Conservation (phyloP, 2,329 filamentous ascomycete genomes). For the Paraphoma sp. region DNA sequence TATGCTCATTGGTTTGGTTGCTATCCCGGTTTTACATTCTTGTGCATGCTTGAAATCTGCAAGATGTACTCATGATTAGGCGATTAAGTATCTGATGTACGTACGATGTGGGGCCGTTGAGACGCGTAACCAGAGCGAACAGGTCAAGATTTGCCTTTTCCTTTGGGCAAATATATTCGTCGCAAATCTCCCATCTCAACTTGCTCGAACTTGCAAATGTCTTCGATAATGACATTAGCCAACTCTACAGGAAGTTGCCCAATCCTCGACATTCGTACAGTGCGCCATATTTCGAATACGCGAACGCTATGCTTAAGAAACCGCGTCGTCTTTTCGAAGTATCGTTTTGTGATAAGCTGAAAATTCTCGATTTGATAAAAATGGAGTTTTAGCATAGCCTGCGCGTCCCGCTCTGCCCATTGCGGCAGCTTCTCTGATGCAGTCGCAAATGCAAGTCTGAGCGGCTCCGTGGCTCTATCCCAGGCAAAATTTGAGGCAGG, state of each 20-base stretch:
- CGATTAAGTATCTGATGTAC: too few relatives aligned
- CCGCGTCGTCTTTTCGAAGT: slow-evolving; percentile 11
- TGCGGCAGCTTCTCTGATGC: slow-evolving; percentile 2
- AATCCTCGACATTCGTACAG: slow-evolving; percentile 8
- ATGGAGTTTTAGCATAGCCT: slow-evolving; percentile 1
- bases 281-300: slow-evolving; percentile 18
- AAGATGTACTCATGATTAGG: too few relatives aligned
- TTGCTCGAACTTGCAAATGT: slow-evolving; percentile 11
- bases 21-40: background rate
- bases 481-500: slow-evolving; percentile 2
- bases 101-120: too few relatives aligned
- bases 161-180: background rate
- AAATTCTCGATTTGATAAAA: background rate
- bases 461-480: slow-evolving; percentile 8
- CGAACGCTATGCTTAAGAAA: slow-evolving; percentile 15
- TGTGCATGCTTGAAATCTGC: background rate
- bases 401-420: slow-evolving; percentile 9
- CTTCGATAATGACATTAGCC: slow-evolving; percentile 10
- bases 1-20: too few relatives aligned
- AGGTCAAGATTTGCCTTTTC: background rate
- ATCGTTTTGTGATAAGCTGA: slow-evolving; percentile 3
- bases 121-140: background rate
- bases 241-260: slow-evolving; percentile 18
- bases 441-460: slow-evolving; percentile 1
- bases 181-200: background rate